These are phyloP conservation scores for Plasmodium malariae DNA, from an alignment of 169 alveolate genomes.

Conservation along the genomic window DNA sequence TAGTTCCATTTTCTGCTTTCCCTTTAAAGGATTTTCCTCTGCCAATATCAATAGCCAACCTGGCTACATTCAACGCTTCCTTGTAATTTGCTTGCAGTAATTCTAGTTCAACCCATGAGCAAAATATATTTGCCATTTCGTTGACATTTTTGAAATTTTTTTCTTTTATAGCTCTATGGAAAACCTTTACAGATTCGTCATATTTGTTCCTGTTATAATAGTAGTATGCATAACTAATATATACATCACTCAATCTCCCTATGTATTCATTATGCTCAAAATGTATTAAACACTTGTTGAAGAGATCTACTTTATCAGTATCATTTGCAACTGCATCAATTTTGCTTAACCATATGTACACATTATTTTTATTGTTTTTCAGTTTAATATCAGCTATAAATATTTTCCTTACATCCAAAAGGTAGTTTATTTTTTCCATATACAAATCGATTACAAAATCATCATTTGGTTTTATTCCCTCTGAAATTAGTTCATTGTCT, in stretches of 20 bases:
- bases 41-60: conserved; percentile 24
- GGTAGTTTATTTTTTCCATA: conserved; percentile 69
- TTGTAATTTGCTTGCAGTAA: conserved; percentile 40
- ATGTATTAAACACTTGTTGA: conserved; percentile 31
- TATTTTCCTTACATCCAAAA: conserved; percentile 39
- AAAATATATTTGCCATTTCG: conserved; percentile 51
- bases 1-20: not conserved
- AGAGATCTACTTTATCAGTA: conserved; percentile 33
- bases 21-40: not conserved
- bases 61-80: conserved; percentile 47
- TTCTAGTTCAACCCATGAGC: conserved; percentile 71
- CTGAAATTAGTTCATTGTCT: not conserved
- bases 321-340: conserved; percentile 34
- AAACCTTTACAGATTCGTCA: conserved; percentile 24
- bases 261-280: conserved; percentile 35
- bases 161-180: conserved; percentile 28
- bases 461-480: not conserved
- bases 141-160: conserved; percentile 14
- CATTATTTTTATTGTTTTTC: conserved; percentile 60
- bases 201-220: conserved; percentile 28
- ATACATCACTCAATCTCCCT: conserved; percentile 60
- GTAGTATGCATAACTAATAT: conserved; percentile 64
- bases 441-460: conserved; percentile 42
- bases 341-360: conserved; percentile 60
- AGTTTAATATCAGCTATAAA: conserved; percentile 69